Conservation (phyloP, 1,284 basidiomycete species). For the Ustilago curta region DNA sequence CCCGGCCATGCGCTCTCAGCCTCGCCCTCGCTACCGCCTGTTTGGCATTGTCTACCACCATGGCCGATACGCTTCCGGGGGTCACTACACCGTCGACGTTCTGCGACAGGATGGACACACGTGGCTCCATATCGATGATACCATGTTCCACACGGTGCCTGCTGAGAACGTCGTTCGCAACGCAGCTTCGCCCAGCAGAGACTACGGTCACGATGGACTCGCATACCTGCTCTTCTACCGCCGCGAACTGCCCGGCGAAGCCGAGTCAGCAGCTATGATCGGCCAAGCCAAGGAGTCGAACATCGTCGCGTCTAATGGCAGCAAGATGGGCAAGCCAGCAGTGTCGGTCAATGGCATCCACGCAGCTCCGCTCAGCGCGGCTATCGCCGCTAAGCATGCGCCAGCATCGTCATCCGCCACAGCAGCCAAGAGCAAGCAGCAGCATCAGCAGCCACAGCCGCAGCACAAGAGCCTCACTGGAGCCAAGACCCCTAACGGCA, state of each 20-base stretch:
- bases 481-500: conserved; percentile 16
- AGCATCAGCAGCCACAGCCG: conserved; percentile 7
- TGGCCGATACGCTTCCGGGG: conserved; percentile 87
- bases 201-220: conserved; percentile 60
- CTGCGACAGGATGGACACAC: conserved; percentile 79
- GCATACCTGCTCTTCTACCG: conserved; percentile 91
- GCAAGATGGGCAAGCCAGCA: not conserved
- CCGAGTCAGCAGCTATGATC: conserved; percentile 4
- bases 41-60: conserved; percentile 96
- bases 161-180: conserved; percentile 81
- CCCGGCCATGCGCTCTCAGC: conserved; percentile 57
- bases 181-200: conserved; percentile 57
- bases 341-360: conserved; percentile 19
- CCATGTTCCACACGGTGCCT: conserved; percentile 75
- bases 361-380: conserved; percentile 5
- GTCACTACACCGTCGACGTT: conserved; percentile 95
- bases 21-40: conserved; percentile 79
- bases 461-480: conserved; percentile 18
- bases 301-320: not conserved
- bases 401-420: conserved; percentile 1
- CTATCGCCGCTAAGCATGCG: conserved; percentile 8
- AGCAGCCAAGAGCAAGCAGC: conserved; percentile 20
- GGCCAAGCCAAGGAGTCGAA: not conserved
- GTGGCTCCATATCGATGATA: conserved; percentile 95
- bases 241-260: conserved; percentile 57